Base-by-base conservation (phyloP, 805 yeast species). In the Sugiyamaella boreocaroliniensis region DNA sequence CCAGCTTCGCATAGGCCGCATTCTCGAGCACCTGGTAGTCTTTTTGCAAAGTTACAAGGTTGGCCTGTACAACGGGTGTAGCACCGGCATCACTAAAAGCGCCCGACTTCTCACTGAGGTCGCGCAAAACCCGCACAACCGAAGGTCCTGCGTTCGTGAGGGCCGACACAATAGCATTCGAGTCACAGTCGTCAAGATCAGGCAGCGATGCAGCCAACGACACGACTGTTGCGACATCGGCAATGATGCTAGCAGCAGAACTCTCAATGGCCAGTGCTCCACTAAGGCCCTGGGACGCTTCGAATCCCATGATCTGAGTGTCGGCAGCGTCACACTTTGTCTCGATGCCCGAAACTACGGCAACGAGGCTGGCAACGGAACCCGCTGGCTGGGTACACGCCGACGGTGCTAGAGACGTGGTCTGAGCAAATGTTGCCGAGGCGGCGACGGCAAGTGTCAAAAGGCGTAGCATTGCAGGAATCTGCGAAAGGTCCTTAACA, bases 221-320 rank as follows among this genome's bases (percentile, higher is more conserved):
- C 29, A 29, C 29, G 40, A 52, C 47, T 8, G 32, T 48, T 11
- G 19, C 40, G 41, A 63, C 62, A 45, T 61, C 62, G 22, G 29
- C 15, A 18, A 55, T 44, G 32, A 64, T 53, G n/a, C 57, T 51
- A 34, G 52, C 54, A 57, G 56, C 61, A 37, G 52, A 44, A 37
- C 43, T 47, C 66, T 65, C 68, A 55, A 65, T 63, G 45, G 51
- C 53, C 18, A 64, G 57, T 16, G 68, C 68, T 41, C 63, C 68
- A 15, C n/a, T 29, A 15, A 64, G 55, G 34, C 68, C 68, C 20
- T 53, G 54, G 15, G 54, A 44, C 22, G 45, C 29, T 12, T 20
- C 29, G 34, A 49, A 55, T 7, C 41, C 46, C 51, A 49, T 49
- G 47, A 47, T 49, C 12, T 40, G 41, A 18, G 50, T 45, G 37